phyloP scores from a whole-genome alignment of 73 alveolate species.

The Stentor roeselii region DNA sequence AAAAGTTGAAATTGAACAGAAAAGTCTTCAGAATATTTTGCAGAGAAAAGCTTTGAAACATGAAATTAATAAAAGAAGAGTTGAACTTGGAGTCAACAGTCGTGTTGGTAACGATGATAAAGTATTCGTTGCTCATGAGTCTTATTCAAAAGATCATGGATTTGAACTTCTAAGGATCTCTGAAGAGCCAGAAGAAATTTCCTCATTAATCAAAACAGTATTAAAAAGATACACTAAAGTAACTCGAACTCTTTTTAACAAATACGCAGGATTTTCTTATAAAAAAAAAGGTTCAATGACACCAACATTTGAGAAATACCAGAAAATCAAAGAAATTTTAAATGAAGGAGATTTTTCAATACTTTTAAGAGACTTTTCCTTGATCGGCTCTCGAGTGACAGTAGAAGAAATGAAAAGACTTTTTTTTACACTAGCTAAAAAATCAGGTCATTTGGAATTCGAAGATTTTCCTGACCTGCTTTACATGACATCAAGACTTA shows the following conservation, averaged over 20 bases:
- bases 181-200: background rate
- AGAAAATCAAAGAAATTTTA: conserved; percentile 30
- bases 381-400: conserved; percentile 38
- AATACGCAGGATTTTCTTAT: conserved; percentile 21
- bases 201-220: background rate
- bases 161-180: background rate
- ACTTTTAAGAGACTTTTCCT: conserved; percentile 53
- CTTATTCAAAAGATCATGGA: background rate
- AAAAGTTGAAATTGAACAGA: background rate
- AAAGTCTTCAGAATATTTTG: background rate
- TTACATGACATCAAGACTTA: conserved; percentile 37
- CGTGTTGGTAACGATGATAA: background rate
- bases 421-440: conserved; percentile 28
- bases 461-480: conserved; percentile 39
- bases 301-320: conserved; percentile 30
- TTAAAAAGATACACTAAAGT: background rate
- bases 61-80: background rate
- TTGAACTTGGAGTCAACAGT: background rate
- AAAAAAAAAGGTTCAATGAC: conserved; percentile 22
- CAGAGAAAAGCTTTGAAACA: background rate
- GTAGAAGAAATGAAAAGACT: conserved; percentile 15
- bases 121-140: background rate
- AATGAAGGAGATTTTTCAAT: conserved; percentile 45
- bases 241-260: background rate
- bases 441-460: conserved; percentile 41